These are phyloP conservation scores for Mycosphaerella arachidis DNA, from an alignment of 2,329 filamentous ascomycete species.

Conservation along the genomic window DNA sequence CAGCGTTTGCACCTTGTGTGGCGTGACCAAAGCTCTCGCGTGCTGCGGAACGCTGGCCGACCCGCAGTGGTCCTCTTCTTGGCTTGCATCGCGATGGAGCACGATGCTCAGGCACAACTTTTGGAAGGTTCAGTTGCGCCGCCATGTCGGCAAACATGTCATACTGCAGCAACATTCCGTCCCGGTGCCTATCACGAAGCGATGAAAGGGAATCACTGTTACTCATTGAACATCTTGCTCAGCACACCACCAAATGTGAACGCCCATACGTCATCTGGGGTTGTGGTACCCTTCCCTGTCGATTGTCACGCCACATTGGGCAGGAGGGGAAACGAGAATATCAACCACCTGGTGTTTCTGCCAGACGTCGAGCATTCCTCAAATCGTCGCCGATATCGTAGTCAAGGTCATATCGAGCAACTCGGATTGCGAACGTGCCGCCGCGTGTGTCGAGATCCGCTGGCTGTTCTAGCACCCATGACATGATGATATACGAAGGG, in stretches of 20 bases:
- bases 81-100: constrained; percentile 4
- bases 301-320: background rate
- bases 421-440: too few relatives aligned
- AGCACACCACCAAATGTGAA: background rate
- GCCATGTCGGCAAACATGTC: constrained; percentile 1
- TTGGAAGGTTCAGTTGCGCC: constrained; percentile 9
- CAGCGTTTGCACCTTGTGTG: background rate
- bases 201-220: background rate
- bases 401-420: too few relatives aligned
- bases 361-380: background rate
- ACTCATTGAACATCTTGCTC: background rate
- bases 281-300: background rate
- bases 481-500: too few relatives aligned
- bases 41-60: background rate
- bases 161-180: background rate
- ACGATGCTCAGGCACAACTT: constrained; percentile 7
- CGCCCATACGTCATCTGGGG: background rate
- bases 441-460: too few relatives aligned
- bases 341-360: background rate
- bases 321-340: background rate
- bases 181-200: background rate
- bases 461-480: too few relatives aligned
- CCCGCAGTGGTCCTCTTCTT: background rate
- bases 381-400: background rate
- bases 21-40: background rate